Percentiles rank a stretch among this genome's conserved stretches.
These are phyloP conservation scores for Spongospora subterranea DNA, from an alignment of 208 protist species.

Conservation along the genomic window DNA sequence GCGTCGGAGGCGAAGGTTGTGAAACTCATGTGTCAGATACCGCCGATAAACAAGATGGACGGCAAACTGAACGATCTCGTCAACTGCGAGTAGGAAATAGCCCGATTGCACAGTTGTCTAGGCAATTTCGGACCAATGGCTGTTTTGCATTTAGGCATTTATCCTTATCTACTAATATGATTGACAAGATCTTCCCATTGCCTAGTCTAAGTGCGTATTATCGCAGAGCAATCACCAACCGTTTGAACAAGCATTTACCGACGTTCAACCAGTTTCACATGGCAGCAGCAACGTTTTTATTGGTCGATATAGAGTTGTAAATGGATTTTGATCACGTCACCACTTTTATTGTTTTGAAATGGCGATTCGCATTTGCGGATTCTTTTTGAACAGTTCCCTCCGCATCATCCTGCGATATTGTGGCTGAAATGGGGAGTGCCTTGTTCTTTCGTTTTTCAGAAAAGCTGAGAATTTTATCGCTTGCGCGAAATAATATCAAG, in stretches of 20 bases:
- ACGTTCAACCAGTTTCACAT: no score
- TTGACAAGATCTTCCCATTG: slow-evolving; percentile 59
- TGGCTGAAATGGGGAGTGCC: no score
- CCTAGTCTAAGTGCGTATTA: slow-evolving; percentile 53
- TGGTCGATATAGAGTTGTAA: not conserved
- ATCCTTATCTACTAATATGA: slow-evolving; percentile 56
- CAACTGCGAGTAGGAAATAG: slow-evolving; percentile 54
- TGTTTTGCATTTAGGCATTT: not conserved
- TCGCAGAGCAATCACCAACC: no score
- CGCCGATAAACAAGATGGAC: slow-evolving; percentile 64
- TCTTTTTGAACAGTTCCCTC: no score
- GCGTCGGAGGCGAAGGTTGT: slow-evolving; percentile 54
- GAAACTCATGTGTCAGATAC: slow-evolving; percentile 60
- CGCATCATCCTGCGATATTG: no score
- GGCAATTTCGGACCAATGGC: not conserved
- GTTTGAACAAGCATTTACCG: no score
- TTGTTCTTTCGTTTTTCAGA: slow-evolving; percentile 57
- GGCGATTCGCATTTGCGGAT: no score
- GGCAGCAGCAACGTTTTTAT: no score
- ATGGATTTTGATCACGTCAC: not conserved
- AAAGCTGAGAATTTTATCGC: slow-evolving; percentile 64
- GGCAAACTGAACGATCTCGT: slow-evolving; percentile 63
- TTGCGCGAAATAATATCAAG: slow-evolving; percentile 63
- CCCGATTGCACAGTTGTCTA: not conserved
- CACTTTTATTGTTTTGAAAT: no score